Conservation (phyloP, 495 filamentous ascomycete genomes). For the Tuber indicum region DNA sequence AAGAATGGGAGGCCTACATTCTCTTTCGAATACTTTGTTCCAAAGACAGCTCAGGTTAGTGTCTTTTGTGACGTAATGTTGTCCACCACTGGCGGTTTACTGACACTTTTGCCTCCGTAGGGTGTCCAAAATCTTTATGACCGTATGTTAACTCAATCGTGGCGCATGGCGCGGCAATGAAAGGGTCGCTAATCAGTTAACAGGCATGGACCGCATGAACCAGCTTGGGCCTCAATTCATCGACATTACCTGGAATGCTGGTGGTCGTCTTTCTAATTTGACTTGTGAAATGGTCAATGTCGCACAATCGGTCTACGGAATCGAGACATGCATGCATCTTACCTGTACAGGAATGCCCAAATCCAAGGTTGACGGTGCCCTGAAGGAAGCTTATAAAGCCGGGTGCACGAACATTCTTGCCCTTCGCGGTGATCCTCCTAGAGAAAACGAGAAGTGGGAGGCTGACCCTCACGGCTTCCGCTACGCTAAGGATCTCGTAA, state of each 20-base stretch:
- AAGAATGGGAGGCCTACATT: constrained; percentile 67
- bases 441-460: constrained; percentile 91
- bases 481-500: constrained; percentile 90
- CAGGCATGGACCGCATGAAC: constrained; percentile 94
- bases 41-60: constrained; percentile 81
- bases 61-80: neutral
- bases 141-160: constrained; percentile 45
- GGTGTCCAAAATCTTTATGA: constrained; percentile 99
- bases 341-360: constrained; percentile 97
- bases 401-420: constrained; percentile 98
- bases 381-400: constrained; percentile 82
- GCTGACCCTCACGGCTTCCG: constrained; percentile 76
- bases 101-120: constrained; percentile 39
- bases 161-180: neutral
- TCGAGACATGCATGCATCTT: constrained; percentile 98
- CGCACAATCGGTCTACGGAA: constrained; percentile 89
- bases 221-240: constrained; percentile 87
- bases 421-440: constrained; percentile 85
- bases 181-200: constrained; percentile 15
- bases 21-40: constrained; percentile 99
- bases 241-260: constrained; percentile 98
- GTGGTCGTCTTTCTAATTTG: constrained; percentile 79
- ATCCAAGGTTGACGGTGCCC: constrained; percentile 80
- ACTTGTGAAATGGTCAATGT: constrained; percentile 98
- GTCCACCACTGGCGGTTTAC: neutral